Evolutionary conservation across 768 basidiomycete genomes (phyloP), one percentile per base, ranked within the genome.

Genomic region (Phlebiopsis flavidoalba): DNA sequence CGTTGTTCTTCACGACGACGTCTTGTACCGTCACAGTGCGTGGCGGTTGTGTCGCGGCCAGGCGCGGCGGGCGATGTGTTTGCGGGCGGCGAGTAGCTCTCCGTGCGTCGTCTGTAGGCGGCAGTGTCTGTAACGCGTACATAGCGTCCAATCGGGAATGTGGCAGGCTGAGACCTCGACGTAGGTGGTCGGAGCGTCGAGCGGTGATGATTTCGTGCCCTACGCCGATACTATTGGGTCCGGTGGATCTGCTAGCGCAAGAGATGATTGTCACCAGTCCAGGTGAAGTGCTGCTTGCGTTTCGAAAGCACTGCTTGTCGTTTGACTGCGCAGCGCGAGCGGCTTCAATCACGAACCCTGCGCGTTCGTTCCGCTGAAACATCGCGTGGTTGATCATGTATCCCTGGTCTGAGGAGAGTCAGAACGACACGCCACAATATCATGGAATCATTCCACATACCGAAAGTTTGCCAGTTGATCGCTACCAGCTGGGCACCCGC

Each of bases 401-500:
- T 1, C 93, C 95, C 54, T 93, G 74, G 73, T 98, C 95, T 94
- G 71, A 5, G n/a, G 5, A 11, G 35, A 8, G 15, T 24, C 5
- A 31, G 14, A 31, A 26, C 22, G 14, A 26, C 17, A 12, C n/a
- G 14, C 6, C 11, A 19, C 54, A 45, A 1, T 8, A 17, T 10
- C 36, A 12, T 21, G 4, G 24, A 12, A 47, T 35, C 40, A 43
- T 21, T 26, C 19, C 12, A 77, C 86, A 58, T 69, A 95, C 94
- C 95, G 65, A 87, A 87, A 0, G 95, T 98, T 74, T 99, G 96
- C 94, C 95, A 98, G 72, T 99, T 99, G 58, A 99, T 80, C 8
- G 96, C 94, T 0, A 95, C 94, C 5, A 98, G 74, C 72, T 98
- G 95, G 12, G 86, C 83, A 0, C 96, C 96, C 1, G 86, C 86